Evolutionary conservation across 495 filamentous ascomycete species (phyloP), one percentile per base, ranked within the genome.

Genomic region (Parmelia sp.): DNA sequence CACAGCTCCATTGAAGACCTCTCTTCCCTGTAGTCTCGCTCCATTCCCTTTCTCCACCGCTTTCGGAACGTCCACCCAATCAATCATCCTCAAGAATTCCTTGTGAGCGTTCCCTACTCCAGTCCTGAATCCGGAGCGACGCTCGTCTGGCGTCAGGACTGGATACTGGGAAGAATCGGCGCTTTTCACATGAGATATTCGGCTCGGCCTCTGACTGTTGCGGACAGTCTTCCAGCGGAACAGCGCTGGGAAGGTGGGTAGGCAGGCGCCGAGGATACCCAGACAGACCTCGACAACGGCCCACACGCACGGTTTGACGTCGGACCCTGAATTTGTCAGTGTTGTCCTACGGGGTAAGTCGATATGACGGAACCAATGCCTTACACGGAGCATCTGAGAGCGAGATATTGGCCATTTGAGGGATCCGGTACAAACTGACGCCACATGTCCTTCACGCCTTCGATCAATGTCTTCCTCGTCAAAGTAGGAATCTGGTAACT

Each of bases 211-310:
- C 33, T 4, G 27, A 25, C 4, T 25, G 11, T 59, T 31, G 35
- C 57, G 57, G 25, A 40, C 35, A 42, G 0, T 59, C 57, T 40
- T 59, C n/a, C 39, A 42, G 35, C 39, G 57, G 35, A 59, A 25
- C 39, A 59, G 35, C 12, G 36, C 57, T 15, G 57, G 57, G n/a
- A 59, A 59, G 23, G 35, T 40, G 27, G 62, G 62, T 19, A 64
- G 42, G 40, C 62, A 64, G 14, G 62, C 62, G 42, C 62, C 57
- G 44, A 64, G 57, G 29, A 64, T 64, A 23, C 39, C 62, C 12
- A 59, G 39, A 7, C 62, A 53, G 1, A 58, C 53, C 47, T 64
- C 62, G 7, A 64, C 62, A 19, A 55, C 53, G 19, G 62, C 51
- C 62, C 62, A 64, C 11, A 64, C 53, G 29, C 51, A 57, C 14